A percentile compares a stretch with the other conserved stretches of the same genome.
phyloP scores from a whole-genome alignment of 371 early-diverging fungal genomes.

The Mucor piriformis region DNA sequence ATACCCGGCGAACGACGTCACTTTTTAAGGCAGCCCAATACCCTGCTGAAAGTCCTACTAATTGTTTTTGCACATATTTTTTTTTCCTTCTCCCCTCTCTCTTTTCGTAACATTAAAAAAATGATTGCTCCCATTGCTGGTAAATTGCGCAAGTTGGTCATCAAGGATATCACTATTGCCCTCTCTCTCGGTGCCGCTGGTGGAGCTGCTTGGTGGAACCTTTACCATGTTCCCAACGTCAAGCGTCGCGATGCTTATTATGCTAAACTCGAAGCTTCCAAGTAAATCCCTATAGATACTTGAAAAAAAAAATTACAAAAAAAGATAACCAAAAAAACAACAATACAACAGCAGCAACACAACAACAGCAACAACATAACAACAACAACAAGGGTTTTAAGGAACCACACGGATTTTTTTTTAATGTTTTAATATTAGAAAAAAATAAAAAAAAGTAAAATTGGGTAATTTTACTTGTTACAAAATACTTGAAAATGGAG shows the following conservation, averaged over 20 bases:
- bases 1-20: background rate
- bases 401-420: too few relatives aligned
- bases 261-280: constrained; percentile 56
- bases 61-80: background rate
- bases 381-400: background rate
- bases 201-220: constrained; percentile 52
- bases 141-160: constrained; percentile 47
- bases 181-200: constrained; percentile 45
- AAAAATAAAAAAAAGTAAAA: constrained; percentile 2
- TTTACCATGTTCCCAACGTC: constrained; percentile 42
- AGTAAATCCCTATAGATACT: constrained; percentile 36
- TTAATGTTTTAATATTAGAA: background rate
- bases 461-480: background rate
- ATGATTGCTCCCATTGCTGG: constrained; percentile 61
- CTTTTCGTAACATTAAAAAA: constrained; percentile 13
- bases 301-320: background rate
- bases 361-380: constrained; percentile 4
- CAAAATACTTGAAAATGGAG: background rate
- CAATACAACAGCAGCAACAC: constrained; percentile 3
- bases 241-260: constrained; percentile 50
- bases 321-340: background rate
- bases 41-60: background rate
- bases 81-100: background rate
- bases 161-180: constrained; percentile 44
- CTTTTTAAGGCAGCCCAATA: background rate